Evolutionary conservation across 176 grass and related monocot genomes (phyloP), one percentile per base, ranked within the genome.

Genomic region (Raddia guianensis): DNA sequence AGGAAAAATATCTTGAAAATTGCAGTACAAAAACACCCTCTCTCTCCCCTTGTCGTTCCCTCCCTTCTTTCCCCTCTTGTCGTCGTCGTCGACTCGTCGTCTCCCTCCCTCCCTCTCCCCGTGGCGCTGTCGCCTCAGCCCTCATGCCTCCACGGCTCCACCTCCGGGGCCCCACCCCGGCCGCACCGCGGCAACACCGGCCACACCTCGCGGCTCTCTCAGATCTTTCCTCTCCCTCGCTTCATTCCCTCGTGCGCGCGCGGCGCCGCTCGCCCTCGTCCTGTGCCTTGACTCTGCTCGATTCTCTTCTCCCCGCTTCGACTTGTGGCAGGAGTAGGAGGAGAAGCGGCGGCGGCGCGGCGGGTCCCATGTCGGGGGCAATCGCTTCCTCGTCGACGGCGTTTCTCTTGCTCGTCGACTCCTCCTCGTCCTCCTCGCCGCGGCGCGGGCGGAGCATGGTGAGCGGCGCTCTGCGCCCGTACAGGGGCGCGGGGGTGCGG

Each of bases 201-300:
- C 81, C 89, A 87, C 65, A 47, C 65, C 35, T 6, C 35, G 3
- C 52, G 35, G 37, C 4, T 40, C 37, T 40, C 37, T 58, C 50
- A 81, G 73, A 87, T 86, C 77, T 82, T 67, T 49, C 34, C 49
- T 44, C 1, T 18, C 15, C 15, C 4, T 2, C 32, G 49, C 51
- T 56, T 35, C 78, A 86, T 65, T 60, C 56, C 76, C 84, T 82
- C 80, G 80, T 78, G 80, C 79, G 49, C 68, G 58, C 76, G 50
- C 72, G 59, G 56, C 79, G 60, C 44, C 66, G 65, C 55, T 77
- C 35, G 50, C 47, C 69, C 8, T 75, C 72, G 43, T 40, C 46
- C 47, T 35, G 14, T 10, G 12, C 7, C 13, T 52, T 35, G 52
- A 14, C 44, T 63, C 37, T 27, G 13, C 49, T 63, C 45, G 74